Evolutionary conservation across 2,329 filamentous ascomycete genomes (phyloP).

Genomic region (Talaromyces piceae): DNA sequence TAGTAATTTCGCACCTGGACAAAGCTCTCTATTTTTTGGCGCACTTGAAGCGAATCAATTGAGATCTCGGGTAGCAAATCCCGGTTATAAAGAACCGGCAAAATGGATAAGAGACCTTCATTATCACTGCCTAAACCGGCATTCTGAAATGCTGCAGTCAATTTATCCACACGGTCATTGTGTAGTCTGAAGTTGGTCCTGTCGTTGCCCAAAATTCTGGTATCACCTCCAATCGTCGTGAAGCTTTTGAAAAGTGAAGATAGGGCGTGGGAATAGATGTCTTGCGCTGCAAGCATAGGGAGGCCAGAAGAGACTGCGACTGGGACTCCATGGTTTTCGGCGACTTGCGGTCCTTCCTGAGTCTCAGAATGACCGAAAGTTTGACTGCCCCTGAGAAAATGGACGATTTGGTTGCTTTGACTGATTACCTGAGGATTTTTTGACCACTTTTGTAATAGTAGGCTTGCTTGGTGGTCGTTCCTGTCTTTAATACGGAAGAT

Average conservation of each 20-base stretch:
- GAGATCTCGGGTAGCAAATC: not conserved
- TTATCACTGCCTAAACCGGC: not conserved
- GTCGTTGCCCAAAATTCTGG: not conserved
- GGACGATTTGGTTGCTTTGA: not conserved
- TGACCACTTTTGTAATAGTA: not conserved
- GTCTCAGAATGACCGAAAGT: conserved; percentile 1
- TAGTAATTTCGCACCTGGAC: not conserved
- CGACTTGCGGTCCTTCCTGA: not conserved
- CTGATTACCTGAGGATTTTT: not conserved
- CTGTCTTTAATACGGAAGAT: not conserved
- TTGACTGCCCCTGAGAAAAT: conserved; percentile 1
- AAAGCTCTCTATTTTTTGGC: not conserved
- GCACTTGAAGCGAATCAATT: not conserved
- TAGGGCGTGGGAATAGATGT: conserved; percentile 6
- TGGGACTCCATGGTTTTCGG: not conserved
- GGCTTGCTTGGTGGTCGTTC: not conserved
- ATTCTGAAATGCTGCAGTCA: not conserved
- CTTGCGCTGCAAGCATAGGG: conserved; percentile 6
- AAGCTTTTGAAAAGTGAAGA: not conserved
- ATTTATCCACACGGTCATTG: conserved; percentile 3
- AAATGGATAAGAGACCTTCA: not conserved
- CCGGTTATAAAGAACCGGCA: conserved; percentile 1
- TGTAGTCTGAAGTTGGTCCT: not conserved
- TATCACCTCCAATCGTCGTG: not conserved
- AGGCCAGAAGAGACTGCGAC: conserved; percentile 1